Conservation (phyloP, 208 protist genomes). For the Ichthyophonus hoferi region DNA sequence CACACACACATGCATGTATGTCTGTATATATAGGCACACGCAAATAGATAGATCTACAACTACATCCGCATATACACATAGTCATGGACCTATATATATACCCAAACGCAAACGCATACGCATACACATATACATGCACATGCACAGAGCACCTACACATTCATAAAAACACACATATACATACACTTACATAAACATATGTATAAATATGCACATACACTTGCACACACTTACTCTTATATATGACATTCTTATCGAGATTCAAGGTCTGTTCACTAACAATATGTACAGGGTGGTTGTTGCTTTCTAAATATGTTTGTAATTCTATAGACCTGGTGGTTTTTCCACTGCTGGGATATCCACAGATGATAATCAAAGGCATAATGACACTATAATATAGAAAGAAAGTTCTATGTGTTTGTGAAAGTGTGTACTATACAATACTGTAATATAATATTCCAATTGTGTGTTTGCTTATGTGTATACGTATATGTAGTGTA, state of each 20-base stretch:
- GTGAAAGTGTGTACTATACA: no score
- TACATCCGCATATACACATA: background rate
- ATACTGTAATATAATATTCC: no score
- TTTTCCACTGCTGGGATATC: constrained; percentile 30
- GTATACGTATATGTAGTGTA: no score
- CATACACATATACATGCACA: background rate
- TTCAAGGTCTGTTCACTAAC: background rate
- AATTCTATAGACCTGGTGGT: constrained; percentile 2
- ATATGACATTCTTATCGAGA: constrained; percentile 5
- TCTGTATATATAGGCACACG: no score
- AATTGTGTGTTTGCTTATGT: no score
- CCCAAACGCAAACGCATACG: background rate
- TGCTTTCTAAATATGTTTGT: background rate
- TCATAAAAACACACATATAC: background rate
- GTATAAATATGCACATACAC: background rate
- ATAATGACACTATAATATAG: no score
- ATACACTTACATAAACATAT: background rate
- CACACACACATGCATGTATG: background rate
- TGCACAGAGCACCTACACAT: background rate
- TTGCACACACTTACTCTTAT: background rate
- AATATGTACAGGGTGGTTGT: background rate
- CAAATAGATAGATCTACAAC: background rate
- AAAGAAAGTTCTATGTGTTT: no score
- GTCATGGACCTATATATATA: background rate
- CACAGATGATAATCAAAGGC: constrained; percentile 36